These are phyloP conservation scores for Termitomyces sp. DNA, from an alignment of 768 basidiomycete genomes.

Conservation along the genomic window DNA sequence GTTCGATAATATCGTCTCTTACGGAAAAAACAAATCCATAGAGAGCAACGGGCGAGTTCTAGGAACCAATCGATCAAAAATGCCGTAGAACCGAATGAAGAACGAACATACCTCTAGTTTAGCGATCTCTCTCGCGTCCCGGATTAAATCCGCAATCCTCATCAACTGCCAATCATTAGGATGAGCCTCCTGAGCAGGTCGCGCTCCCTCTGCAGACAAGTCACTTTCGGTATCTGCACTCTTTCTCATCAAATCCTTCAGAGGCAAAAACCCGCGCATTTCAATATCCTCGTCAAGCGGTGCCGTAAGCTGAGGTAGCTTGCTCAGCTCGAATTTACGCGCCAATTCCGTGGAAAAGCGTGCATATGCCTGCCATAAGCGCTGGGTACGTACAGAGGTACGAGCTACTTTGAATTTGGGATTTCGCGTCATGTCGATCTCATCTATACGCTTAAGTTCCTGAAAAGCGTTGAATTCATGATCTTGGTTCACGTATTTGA, in stretches of 20 bases:
- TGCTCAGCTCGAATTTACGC: constrained; percentile 63
- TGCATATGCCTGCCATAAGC: constrained; percentile 73
- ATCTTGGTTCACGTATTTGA: constrained; percentile 59
- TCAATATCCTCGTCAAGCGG: constrained; percentile 91
- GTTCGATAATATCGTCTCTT: constrained; percentile 23
- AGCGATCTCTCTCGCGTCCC: constrained; percentile 63
- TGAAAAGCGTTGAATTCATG: constrained; percentile 33
- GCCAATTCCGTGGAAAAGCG: constrained; percentile 62
- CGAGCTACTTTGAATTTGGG: constrained; percentile 29
- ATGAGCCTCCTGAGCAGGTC: constrained; percentile 44
- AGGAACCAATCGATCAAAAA: neutral
- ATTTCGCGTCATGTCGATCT: constrained; percentile 27
- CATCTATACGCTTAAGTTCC: constrained; percentile 26
- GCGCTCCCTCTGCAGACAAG: constrained; percentile 17
- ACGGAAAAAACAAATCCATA: constrained; percentile 8
- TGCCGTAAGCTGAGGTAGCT: constrained; percentile 52
- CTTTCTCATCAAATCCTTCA: constrained; percentile 58
- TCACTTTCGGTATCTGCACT: constrained; percentile 20
- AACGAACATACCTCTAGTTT: constrained; percentile 49
- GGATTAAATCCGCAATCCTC: constrained; percentile 83
- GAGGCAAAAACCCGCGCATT: constrained; percentile 81
- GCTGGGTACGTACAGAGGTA: constrained; percentile 36
- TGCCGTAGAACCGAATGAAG: neutral
- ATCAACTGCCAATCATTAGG: constrained; percentile 96
- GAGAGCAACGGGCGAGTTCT: constrained; percentile 39